Percentiles rank a stretch among this genome's conserved stretches.
Conservation (phyloP, 2,329 filamentous ascomycete genomes). For the Phialophora verrucosa region DNA sequence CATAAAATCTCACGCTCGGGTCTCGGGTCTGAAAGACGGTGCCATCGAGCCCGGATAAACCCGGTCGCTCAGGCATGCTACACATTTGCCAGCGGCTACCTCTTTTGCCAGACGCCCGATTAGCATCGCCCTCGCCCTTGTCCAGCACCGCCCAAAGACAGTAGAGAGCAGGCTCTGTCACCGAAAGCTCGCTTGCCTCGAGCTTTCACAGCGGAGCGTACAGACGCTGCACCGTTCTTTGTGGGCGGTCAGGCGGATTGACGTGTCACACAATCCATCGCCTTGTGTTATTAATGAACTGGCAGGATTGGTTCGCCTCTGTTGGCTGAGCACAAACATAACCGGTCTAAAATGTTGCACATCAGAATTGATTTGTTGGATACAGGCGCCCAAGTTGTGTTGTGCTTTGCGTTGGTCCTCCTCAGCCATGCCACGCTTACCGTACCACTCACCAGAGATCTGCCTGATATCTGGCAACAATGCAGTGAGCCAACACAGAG, state of each 20-base stretch:
- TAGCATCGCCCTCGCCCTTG: neutral
- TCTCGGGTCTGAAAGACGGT: neutral
- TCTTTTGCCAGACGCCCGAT: neutral
- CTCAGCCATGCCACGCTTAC: constrained; percentile 10
- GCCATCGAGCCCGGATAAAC: neutral
- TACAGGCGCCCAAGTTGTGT: constrained; percentile 24
- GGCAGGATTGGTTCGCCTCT: constrained; percentile 24
- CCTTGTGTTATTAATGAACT: constrained; percentile 9
- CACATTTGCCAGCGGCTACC: neutral
- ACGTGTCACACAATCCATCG: constrained; percentile 30
- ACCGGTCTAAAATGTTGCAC: constrained; percentile 20
- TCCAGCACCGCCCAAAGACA: neutral
- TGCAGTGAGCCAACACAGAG: constrained; percentile 17
- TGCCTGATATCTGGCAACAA: constrained; percentile 27
- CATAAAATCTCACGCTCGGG: neutral
- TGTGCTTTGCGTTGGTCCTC: constrained; percentile 10
- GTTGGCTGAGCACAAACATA: constrained; percentile 15
- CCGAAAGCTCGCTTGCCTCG: neutral
- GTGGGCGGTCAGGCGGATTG: constrained; percentile 24
- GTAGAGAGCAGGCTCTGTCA: neutral
- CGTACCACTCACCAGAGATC: constrained; percentile 17
- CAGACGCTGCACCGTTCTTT: constrained; percentile 2
- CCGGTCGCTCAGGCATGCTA: neutral
- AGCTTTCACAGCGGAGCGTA: neutral
- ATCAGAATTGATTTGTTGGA: constrained; percentile 26